Base-by-base conservation (phyloP, 805 yeast genomes). In the Ogataea glucozyma region DNA sequence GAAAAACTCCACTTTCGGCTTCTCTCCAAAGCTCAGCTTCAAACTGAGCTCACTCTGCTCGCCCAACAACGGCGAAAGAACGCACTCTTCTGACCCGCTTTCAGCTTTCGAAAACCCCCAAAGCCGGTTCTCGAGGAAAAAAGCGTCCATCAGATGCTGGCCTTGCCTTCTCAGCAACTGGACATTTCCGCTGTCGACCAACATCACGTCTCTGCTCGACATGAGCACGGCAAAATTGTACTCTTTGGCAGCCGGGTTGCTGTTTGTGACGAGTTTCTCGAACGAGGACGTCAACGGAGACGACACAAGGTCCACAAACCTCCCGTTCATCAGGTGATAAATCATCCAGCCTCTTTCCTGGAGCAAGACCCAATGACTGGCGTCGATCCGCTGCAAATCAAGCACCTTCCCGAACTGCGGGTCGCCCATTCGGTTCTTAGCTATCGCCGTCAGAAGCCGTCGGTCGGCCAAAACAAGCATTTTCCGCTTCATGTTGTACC, bases 331-430 rank as follows among this genome's bases (percentile, higher is more conserved):
- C 12, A 44, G 32, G 18, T 59, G 47, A 44, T 61, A 62, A 3
- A 61, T 42, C 2, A 50, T 41, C 65, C 65, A 62, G 11, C 67
- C 67, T n/a, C 22, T 21, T 24, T 61, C 62, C 31, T 62, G 67
- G 10, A 54, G 26, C 1, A 60, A 41, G 1, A 54, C 38, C 58
- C 62, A 60, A 16, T 46, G 44, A 13, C 44, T 38, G 3, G 19
- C 14, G 9, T 44, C 39, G 2, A 55, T 30, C 6, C 24, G 13
- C 20, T 38, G 26, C 1, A 60, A 44, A 18, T 51, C 49, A 3
- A 42, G 21, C 0, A 60, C 39, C n/a, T 44, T 49, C 4, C 66
- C 65, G 36, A 44, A 50, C 9, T 38, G 18, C 4, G 41, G 35
- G 16, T 51, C 53, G 3, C 61, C 58, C 10, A 58, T 24, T n/a